Evolutionary conservation across 2,329 filamentous ascomycete species (phyloP).

Genomic region (Zopfia rhizophila): DNA sequence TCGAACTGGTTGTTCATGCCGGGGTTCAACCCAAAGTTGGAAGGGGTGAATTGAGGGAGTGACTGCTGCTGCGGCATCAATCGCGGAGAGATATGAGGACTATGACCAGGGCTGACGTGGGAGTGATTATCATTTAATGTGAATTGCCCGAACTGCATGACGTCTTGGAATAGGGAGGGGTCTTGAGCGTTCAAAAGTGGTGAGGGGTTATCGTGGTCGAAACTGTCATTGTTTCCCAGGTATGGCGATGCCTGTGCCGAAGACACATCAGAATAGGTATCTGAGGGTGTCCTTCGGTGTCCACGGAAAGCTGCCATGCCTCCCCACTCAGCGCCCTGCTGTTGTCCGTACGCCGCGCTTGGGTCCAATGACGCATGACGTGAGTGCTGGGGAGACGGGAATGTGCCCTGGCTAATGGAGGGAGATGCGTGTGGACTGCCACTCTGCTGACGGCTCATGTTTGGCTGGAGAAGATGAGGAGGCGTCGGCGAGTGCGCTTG

Average conservation of each 20-base stretch:
- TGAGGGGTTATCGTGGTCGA: slow-evolving; percentile 81
- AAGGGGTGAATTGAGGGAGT: slow-evolving; percentile 61
- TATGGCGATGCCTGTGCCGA: slow-evolving; percentile 87
- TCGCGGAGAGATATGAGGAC: slow-evolving; percentile 75
- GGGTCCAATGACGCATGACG: slow-evolving; percentile 71
- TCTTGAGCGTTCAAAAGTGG: slow-evolving; percentile 83
- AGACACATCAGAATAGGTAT: slow-evolving; percentile 85
- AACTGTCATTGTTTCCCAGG: slow-evolving; percentile 78
- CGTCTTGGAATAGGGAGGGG: slow-evolving; percentile 77
- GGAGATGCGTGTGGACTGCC: slow-evolving; percentile 65
- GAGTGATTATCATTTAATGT: slow-evolving; percentile 65
- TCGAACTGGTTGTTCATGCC: slow-evolving; percentile 60
- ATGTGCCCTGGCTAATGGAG: slow-evolving; percentile 62
- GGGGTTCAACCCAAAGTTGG: slow-evolving; percentile 59
- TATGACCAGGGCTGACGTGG: slow-evolving; percentile 71
- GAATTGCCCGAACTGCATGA: slow-evolving; percentile 81
- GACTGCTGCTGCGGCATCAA: slow-evolving; percentile 73
- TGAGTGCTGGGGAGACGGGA: slow-evolving; percentile 66
- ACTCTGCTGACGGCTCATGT: slow-evolving; percentile 62
- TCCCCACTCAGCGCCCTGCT: slow-evolving; percentile 67
- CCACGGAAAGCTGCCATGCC: slow-evolving; percentile 73
- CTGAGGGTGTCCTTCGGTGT: slow-evolving; percentile 89
- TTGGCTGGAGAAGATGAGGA: slow-evolving; percentile 66
- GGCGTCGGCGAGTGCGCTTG: slow-evolving; percentile 63
- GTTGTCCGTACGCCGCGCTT: slow-evolving; percentile 67